Conservation (phyloP, 2,329 filamentous ascomycete species). For the Leptographium radiaticola region DNA sequence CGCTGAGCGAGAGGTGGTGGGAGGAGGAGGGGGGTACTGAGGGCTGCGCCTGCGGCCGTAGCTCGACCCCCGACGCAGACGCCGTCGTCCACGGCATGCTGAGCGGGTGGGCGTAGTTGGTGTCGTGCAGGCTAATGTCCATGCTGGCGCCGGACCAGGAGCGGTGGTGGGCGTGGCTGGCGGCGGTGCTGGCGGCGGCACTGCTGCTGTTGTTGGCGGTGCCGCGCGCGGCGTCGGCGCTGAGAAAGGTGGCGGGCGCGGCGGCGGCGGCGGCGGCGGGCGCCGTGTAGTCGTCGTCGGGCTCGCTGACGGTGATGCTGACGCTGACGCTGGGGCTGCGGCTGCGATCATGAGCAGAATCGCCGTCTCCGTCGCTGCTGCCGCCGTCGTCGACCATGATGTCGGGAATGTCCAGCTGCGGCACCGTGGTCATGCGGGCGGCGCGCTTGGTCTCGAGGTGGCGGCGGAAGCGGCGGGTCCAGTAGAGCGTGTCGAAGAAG, state of each 20-base stretch:
- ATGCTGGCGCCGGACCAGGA: slow-evolving; percentile 29
- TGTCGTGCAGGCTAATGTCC: slow-evolving; percentile 30
- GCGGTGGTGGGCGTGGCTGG: slow-evolving; percentile 17
- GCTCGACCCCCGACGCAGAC: slow-evolving; percentile 6
- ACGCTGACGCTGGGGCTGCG: too few species aligned
- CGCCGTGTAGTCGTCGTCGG: slow-evolving; percentile 1
- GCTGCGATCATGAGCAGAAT: too few species aligned
- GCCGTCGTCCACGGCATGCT: slow-evolving; percentile 33
- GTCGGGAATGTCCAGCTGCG: slow-evolving; percentile 73
- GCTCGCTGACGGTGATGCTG: not conserved
- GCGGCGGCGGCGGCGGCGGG: not conserved
- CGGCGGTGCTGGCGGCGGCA: not conserved
- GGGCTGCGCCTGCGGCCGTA: not conserved
- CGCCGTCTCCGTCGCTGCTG: slow-evolving; percentile 11
- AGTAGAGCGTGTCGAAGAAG: slow-evolving; percentile 92
- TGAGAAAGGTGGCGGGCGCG: slow-evolving; percentile 21
- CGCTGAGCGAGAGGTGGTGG: slow-evolving; percentile 33
- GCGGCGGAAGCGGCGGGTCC: slow-evolving; percentile 69
- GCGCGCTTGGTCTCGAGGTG: slow-evolving; percentile 58
- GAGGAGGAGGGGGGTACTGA: not conserved
- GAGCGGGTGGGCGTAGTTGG: slow-evolving; percentile 35
- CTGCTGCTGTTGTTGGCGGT: not conserved
- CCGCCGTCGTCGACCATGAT: slow-evolving; percentile 78
- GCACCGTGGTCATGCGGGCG: slow-evolving; percentile 64
- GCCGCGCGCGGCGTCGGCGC: slow-evolving; percentile 18